Conservation (phyloP, 73 alveolate genomes). For the Effrenium voratum region DNA sequence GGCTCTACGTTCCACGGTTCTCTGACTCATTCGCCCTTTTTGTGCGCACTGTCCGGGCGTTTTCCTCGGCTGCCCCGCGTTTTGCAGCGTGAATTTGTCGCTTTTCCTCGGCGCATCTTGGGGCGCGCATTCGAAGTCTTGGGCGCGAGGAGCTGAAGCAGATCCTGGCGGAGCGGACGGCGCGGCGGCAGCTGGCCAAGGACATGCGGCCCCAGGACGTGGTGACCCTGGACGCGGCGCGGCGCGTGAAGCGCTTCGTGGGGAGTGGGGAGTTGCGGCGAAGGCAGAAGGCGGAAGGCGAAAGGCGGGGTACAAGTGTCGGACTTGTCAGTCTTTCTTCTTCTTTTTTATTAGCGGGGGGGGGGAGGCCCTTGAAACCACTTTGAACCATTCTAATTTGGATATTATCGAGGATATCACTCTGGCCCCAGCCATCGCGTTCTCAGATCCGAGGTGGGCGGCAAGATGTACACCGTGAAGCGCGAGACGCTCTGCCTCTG, state of each 20-base stretch:
- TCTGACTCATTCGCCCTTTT: too few species aligned
- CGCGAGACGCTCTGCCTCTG: slow-evolving; percentile 72
- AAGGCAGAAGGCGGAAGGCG: neutral
- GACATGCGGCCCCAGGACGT: neutral
- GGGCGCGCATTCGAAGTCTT: too few species aligned
- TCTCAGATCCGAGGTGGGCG: slow-evolving; percentile 47
- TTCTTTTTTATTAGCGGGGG: neutral
- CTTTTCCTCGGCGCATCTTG: too few species aligned
- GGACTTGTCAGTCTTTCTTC: neutral
- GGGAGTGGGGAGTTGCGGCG: too few species aligned
- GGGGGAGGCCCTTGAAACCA: neutral
- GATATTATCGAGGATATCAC: neutral
- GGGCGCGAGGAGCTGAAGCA: neutral
- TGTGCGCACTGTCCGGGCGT: too few species aligned
- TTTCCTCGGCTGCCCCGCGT: too few species aligned
- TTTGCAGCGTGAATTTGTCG: too few species aligned
- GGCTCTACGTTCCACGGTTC: too few species aligned
- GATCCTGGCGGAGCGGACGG: slow-evolving; percentile 36
- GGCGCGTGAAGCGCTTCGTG: neutral
- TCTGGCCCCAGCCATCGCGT: neutral
- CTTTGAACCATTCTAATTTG: neutral
- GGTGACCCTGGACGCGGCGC: slow-evolving; percentile 20
- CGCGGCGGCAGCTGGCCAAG: slow-evolving; percentile 17
- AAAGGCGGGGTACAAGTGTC: neutral
- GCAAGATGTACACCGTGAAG: slow-evolving; percentile 68